A percentile compares a stretch with the other conserved stretches of the same genome.
phyloP scores from a whole-genome alignment of 176 grass and related monocot genomes.

The Hordeum marinum region DNA sequence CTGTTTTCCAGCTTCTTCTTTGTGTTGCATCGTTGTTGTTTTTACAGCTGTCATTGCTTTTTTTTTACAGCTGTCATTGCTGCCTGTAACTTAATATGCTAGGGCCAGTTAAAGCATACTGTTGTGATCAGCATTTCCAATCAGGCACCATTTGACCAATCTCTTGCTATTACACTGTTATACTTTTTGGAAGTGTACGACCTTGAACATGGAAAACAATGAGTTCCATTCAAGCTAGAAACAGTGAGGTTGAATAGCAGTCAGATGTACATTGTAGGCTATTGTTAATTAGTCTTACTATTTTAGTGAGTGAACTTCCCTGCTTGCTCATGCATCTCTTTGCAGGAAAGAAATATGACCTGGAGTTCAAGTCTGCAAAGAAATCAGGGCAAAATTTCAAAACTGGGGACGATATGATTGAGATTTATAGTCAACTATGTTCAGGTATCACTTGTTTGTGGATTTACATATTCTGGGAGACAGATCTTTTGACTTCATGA shows the following conservation, averaged over 20 bases:
- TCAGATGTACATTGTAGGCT: not conserved
- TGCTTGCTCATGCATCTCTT: constrained; percentile 15
- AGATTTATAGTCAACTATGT: constrained; percentile 86
- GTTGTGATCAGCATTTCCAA: not conserved
- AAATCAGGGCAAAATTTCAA: constrained; percentile 76
- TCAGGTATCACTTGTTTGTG: constrained; percentile 54
- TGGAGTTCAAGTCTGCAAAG: constrained; percentile 71
- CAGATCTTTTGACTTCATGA: not conserved
- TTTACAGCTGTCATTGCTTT: not conserved
- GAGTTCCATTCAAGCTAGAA: not conserved
- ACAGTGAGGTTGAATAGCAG: not conserved
- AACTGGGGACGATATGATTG: constrained; percentile 86
- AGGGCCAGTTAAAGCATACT: not conserved
- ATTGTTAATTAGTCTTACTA: constrained; percentile 17
- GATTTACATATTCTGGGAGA: not conserved
- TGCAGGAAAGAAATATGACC: constrained; percentile 93
- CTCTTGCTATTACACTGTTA: not conserved
- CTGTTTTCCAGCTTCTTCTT: not conserved
- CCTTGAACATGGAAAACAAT: constrained; percentile 28
- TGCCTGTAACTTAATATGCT: not conserved
- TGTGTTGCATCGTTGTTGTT: not conserved
- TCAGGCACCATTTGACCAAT: not conserved
- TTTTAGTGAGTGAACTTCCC: not conserved
- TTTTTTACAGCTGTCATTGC: not conserved
- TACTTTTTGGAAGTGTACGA: not conserved